Base-by-base conservation (phyloP, 208 protist species). In the Leishmania guyanensis region DNA sequence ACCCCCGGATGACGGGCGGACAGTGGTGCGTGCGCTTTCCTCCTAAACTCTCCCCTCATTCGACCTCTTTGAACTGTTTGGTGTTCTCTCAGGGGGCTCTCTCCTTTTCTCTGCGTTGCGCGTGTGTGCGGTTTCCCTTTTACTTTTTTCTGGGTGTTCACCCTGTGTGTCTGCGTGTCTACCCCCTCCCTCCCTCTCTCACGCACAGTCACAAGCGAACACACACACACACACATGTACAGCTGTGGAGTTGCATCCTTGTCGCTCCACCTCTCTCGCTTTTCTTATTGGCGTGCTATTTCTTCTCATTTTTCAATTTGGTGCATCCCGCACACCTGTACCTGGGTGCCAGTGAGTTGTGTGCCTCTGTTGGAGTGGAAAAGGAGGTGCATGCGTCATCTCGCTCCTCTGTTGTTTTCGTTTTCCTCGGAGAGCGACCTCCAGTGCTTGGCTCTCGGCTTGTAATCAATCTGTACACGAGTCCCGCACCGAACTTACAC, bases 331-430 rank as follows among this genome's bases (percentile, higher is more conserved):
- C 17, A 26, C 78, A 26, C 43, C 48, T 77, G 53, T 22, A 9
- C 66, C 6, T 50, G 39, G 53, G 20, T 51, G 46, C 4, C 5
- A 14, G 22, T 73, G 43, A 10, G 68, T 51, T 74, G 54, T 78
- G 33, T 80, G n/a, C 78, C 29, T 83, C 16, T 81, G 22, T 58
- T 53, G 69, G 60, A 74, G 8, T 77, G 9, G 75, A 16, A 50
- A 16, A 3, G 10, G 2, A 6, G 20, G 66, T 33, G 66, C 39
- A 50, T 26, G 8, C 43, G 39, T 72, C 43, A 68, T 43, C 62
- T 39, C 62, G 3, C 29, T 22, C 9, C 39, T 56, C 53, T 39
- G 33, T 22, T 68, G 33, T 12, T 39, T 39, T 43, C 74, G 53
- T 75, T 48, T 79, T 33, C 50, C 0, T 74, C 14, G 10, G 68